These are phyloP conservation scores for Roridomyces roridus DNA, from an alignment of 768 basidiomycete species.

Conservation along the genomic window DNA sequence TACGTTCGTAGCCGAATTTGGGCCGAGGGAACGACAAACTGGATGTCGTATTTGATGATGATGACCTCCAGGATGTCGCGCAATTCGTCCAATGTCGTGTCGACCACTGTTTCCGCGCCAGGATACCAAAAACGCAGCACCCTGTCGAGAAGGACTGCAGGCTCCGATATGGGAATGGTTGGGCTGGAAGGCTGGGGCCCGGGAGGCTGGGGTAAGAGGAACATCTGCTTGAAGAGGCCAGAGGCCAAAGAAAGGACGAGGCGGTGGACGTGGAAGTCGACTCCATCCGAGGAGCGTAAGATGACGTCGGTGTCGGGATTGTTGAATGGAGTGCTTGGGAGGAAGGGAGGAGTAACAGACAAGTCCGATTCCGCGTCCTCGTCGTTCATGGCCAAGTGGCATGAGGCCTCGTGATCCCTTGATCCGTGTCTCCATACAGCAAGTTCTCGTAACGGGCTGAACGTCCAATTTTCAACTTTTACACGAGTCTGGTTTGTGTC, in stretches of 20 bases:
- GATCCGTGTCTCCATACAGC: too few relatives aligned
- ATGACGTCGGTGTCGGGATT: neutral
- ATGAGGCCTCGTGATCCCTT: too few relatives aligned
- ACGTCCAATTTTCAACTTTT: too few relatives aligned
- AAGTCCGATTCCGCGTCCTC: too few relatives aligned
- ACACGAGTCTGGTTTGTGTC: too few relatives aligned
- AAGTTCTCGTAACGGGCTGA: too few relatives aligned
- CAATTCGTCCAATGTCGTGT: neutral
- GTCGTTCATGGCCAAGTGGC: too few relatives aligned
- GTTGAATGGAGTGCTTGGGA: neutral
- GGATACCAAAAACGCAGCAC: constrained; percentile 13
- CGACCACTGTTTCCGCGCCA: neutral
- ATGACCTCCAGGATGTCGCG: neutral
- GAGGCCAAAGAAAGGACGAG: constrained; percentile 8
- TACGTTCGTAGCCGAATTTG: constrained; percentile 1
- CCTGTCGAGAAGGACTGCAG: neutral
- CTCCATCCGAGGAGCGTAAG: constrained; percentile 3
- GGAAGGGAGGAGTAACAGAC: neutral
- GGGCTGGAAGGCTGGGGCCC: neutral
- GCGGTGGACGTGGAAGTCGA: constrained; percentile 13
- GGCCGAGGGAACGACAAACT: neutral
- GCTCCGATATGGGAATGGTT: neutral
- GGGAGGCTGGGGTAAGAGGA: neutral
- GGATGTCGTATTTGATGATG: constrained; percentile 9
- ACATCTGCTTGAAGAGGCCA: constrained; percentile 8